Conservation (phyloP, 2,329 filamentous ascomycete species). For the Aspergillus spinulosporus region DNA sequence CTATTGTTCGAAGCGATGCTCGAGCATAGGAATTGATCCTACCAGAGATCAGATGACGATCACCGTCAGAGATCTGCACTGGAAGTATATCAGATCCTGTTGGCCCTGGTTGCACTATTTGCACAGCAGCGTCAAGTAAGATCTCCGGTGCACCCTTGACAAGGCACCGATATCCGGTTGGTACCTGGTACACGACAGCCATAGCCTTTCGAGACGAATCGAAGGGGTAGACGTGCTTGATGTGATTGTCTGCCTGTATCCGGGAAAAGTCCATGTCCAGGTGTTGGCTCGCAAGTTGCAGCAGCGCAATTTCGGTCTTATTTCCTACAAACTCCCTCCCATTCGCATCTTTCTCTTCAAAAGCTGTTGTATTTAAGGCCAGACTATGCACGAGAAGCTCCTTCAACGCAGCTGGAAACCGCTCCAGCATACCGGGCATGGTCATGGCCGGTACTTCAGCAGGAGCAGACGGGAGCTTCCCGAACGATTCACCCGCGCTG, state of each 20-base stretch:
- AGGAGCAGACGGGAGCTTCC: slow-evolving; percentile 21
- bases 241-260: slow-evolving; percentile 60
- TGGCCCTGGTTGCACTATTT: slow-evolving; percentile 35
- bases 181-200: slow-evolving; percentile 48
- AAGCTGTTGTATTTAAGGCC: slow-evolving; percentile 65
- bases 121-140: slow-evolving; percentile 40
- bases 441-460: slow-evolving; percentile 48
- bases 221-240: slow-evolving; percentile 70
- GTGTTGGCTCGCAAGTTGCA: slow-evolving; percentile 66
- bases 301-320: slow-evolving; percentile 73
- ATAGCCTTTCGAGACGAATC: slow-evolving; percentile 73
- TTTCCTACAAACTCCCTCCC: slow-evolving; percentile 68
- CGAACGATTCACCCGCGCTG: slow-evolving; percentile 58
- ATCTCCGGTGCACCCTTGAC: slow-evolving; percentile 53
- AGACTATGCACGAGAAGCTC: slow-evolving; percentile 45
- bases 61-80: slow-evolving; percentile 37
- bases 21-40: slow-evolving; percentile 46
- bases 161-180: slow-evolving; percentile 44
- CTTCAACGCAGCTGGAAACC: slow-evolving; percentile 33
- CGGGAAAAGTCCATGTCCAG: slow-evolving; percentile 67
- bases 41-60: slow-evolving; percentile 29
- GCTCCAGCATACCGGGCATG: slow-evolving; percentile 30
- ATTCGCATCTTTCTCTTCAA: slow-evolving; percentile 71
- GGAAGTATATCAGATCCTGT: slow-evolving; percentile 27
- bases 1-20: slow-evolving; percentile 72